phyloP scores from a whole-genome alignment of 2,329 filamentous ascomycete species.

The Colletotrichum somersetense region DNA sequence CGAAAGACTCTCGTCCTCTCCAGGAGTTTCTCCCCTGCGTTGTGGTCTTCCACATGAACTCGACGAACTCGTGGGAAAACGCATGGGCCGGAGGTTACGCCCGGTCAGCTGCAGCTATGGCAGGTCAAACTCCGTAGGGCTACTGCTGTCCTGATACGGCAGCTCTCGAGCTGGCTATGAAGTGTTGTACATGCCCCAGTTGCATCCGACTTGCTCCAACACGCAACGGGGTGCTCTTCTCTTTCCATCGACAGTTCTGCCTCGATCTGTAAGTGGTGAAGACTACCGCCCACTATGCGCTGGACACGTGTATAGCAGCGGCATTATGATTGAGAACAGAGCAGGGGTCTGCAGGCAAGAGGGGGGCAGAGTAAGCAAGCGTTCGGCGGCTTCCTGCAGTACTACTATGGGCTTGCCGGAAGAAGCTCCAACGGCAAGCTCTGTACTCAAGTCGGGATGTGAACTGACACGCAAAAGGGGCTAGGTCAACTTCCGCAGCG shows the following conservation, averaged over 20 bases:
- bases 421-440: conserved; percentile 1
- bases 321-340: conserved; percentile 7
- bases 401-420: conserved; percentile 10
- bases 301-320: conserved; percentile 27
- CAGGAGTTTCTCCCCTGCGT: conserved; percentile 1
- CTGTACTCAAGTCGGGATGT: background rate
- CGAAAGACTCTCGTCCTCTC: background rate
- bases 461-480: background rate
- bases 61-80: conserved; percentile 20
- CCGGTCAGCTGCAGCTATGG: conserved; percentile 17
- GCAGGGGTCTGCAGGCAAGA: conserved; percentile 21
- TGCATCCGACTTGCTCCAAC: background rate
- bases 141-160: background rate
- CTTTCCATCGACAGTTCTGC: background rate
- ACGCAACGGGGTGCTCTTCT: background rate
- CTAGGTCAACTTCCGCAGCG: background rate
- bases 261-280: background rate
- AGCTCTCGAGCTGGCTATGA: background rate
- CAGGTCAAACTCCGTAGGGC: conserved; percentile 19
- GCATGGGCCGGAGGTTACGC: background rate
- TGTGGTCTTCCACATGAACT: conserved; percentile 5
- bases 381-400: conserved; percentile 30
- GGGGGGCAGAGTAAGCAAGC: conserved; percentile 14
- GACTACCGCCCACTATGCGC: conserved; percentile 20
- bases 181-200: background rate